Base-by-base conservation (phyloP, 192 early-diverging fungal genomes). In the Borealophlyctis nickersoniae region DNA sequence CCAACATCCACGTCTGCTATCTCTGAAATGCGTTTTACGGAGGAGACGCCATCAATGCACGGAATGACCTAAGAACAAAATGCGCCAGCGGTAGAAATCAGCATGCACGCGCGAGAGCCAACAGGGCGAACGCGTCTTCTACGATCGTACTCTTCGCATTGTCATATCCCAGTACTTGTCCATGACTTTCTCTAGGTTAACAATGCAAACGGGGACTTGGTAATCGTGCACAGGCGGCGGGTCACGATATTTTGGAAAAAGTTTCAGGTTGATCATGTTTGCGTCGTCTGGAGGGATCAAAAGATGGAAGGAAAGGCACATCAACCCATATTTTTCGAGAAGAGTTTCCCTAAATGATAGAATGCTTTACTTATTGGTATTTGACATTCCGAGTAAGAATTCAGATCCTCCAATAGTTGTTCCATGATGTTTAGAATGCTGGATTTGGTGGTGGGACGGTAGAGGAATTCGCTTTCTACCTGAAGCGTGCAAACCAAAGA, bases 161-260 rank as follows among this genome's bases (percentile, higher is more conserved):
- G 92, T 93, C 68, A 99, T 81, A 70, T 99, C 97, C 94, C 96
- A 98, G 72, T 92, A 82, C 22, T 87, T 78, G 60, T 90, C 88
- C 66, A 85, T 81, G 3, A 85, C 63, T 5, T 64, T 68, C 22
- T 81, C 73, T 31, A 89, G 66, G 70, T 92, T 81, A 4, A 91
- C 86, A 29, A 88, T 85, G 14, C 80, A 76, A 7, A 95, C 88
- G 2, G 93, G 93, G 0, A 95, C 93, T 32, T 92, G 86, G 66
- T 89, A 89, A 59, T 93, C 90, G 39, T 87, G 74, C 0, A 95
- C 89, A 4, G 74, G 71, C 13, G 83, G 69, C 3, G 93, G 93
- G 52, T 90, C 85, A 9, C 80, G 81, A 65, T 91, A 89, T 1
- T 78, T 80, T 2, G 90, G 90, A 60, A 95, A 92, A 1, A 95